phyloP scores from a whole-genome alignment of 148 eudicot genomes.

The Fagopyrum tataricum region DNA sequence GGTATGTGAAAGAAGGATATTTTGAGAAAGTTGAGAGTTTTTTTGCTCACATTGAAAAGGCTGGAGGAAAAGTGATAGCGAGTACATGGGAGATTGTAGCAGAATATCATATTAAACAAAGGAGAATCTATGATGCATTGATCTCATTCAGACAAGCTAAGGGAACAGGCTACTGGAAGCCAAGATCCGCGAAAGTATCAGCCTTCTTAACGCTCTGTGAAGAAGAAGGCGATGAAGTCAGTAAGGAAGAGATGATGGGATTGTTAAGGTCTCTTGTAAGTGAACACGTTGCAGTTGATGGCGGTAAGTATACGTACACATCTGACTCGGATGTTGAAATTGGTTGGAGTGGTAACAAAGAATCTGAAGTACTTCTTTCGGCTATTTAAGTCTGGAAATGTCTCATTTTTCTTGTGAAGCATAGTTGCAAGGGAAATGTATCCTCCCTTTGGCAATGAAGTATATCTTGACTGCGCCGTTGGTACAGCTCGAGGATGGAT shows the following conservation, averaged over 20 bases:
- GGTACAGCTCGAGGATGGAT: neutral
- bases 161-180: conserved; percentile 51
- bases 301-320: conserved; percentile 8
- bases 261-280: conserved; percentile 35
- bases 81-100: conserved; percentile 69
- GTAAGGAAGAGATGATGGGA: conserved; percentile 43
- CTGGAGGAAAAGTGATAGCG: conserved; percentile 55
- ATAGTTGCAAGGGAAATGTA: neutral
- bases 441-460: neutral
- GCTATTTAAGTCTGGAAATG: neutral
- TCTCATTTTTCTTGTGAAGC: neutral
- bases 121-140: conserved; percentile 49
- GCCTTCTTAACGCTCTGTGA: conserved; percentile 46
- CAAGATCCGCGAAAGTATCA: conserved; percentile 37
- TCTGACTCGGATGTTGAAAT: conserved; percentile 22
- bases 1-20: conserved; percentile 50
- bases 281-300: neutral
- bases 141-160: conserved; percentile 53
- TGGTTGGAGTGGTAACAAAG: conserved; percentile 26
- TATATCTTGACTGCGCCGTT: neutral
- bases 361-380: conserved; percentile 26
- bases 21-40: conserved; percentile 54
- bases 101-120: conserved; percentile 43
- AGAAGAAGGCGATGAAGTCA: conserved; percentile 32
- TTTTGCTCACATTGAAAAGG: conserved; percentile 46